Base-by-base conservation (phyloP, 129 eudicot genomes). In the Tagetes erecta region DNA sequence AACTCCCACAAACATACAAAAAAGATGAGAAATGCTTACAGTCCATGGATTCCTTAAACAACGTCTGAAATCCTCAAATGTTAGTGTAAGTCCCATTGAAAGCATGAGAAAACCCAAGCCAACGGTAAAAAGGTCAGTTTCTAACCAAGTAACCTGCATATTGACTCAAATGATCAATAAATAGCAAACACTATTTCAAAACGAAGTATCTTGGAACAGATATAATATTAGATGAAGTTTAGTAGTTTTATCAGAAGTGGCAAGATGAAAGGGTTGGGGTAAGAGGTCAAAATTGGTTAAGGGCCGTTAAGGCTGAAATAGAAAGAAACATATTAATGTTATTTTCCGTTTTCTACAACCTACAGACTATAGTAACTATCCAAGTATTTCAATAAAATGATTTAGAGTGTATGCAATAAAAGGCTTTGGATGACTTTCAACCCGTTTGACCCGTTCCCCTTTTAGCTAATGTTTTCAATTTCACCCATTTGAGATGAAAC, bases 21-120 rank as follows among this genome's bases (percentile, higher is more conserved):
- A 7, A 63, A 12, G 12, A 52, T 40, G 44, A 46, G 74, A 69
- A 52, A 44, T 9, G 46, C 98, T 70, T 90, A 94, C 99, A 72
- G 99, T 94, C 99, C 99, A 94, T 12, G 99, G 99, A 69, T 94
- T 94, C 57, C 99, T 81, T 76, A 91, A 78, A 86, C 99, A 94
- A 13, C 97, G 86, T 80, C 86, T 86, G 76, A 94, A 94, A 73
- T 94, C 99, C 38, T 94, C 99, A 87, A 94, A 94, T 53, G 84
- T 94, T 69, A 94, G 87, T 4, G 99, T 94, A 85, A 94, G 76
- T 65, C 99, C 99, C 99, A 94, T 94, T 30, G 97, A 94, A 85
- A 94, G 99, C 99, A 94, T 94, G 67, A 94, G 97, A 81, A 94
- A 94, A 55, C 99, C 99, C 86, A 94, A 81, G 51, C 97, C 96